Conservation (phyloP, 2,329 filamentous ascomycete genomes). For the Sarocladium brachiariae region DNA sequence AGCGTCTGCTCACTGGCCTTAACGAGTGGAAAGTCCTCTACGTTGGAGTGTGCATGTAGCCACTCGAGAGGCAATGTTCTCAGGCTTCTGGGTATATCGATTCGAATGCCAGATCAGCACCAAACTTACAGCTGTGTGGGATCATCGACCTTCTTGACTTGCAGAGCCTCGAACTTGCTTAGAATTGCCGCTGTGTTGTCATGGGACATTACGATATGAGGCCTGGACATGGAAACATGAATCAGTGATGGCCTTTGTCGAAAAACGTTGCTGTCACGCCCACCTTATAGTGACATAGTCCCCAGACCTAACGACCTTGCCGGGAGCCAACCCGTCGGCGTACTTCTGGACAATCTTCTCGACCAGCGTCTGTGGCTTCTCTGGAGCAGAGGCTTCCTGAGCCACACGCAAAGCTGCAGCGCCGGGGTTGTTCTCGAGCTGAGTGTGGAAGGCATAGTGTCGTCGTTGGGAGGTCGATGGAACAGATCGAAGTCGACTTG, state of each 20-base stretch:
- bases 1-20: too few relatives aligned
- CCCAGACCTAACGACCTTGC: constrained; percentile 68
- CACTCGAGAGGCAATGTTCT: too few relatives aligned
- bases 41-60: too few relatives aligned
- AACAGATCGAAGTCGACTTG: not conserved
- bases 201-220: constrained; percentile 64
- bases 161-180: constrained; percentile 70
- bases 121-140: constrained; percentile 51
- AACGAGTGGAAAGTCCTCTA: too few relatives aligned
- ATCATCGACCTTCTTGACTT: constrained; percentile 64
- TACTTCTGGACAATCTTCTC: constrained; percentile 90
- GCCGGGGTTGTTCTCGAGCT: constrained; percentile 2
- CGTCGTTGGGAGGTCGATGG: constrained; percentile 15
- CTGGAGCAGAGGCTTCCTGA: constrained; percentile 21
- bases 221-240: not conserved
- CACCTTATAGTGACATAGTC: constrained; percentile 69
- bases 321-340: constrained; percentile 65
- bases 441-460: constrained; percentile 28
- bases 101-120: not conserved
- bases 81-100: too few relatives aligned
- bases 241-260: not conserved
- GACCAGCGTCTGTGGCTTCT: constrained; percentile 67
- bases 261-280: not conserved
- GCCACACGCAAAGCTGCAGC: not conserved
- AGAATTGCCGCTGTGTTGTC: constrained; percentile 75